These are phyloP conservation scores for Eucalyptus polyanthemos DNA, from an alignment of 345 rosid genomes.

Conservation along the genomic window DNA sequence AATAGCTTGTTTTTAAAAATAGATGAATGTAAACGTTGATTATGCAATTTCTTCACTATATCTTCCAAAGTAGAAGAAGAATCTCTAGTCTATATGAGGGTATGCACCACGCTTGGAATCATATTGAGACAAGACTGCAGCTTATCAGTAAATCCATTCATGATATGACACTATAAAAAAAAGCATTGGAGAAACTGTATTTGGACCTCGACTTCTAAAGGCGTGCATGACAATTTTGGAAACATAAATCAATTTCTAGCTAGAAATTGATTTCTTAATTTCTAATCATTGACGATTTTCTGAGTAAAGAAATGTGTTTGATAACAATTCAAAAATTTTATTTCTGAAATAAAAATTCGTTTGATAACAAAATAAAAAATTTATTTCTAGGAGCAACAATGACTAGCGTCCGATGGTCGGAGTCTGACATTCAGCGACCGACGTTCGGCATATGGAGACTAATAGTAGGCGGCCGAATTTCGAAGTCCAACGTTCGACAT, in stretches of 20 bases:
- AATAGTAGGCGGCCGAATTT: accelerated
- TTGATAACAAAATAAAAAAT: no score
- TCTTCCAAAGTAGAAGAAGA: background rate
- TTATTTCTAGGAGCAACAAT: no score
- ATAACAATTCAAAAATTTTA: no score
- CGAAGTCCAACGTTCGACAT: accelerated
- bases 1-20: background rate
- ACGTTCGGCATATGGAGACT: accelerated
- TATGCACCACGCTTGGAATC: background rate
- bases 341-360: no score
- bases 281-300: no score
- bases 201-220: background rate
- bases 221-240: no score
- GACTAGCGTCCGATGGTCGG: accelerated
- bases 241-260: no score
- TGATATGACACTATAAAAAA: background rate
- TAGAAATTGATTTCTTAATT: no score
- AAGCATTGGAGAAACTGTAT: background rate
- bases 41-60: background rate
- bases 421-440: accelerated
- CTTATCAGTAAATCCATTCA: background rate
- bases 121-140: background rate
- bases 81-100: background rate
- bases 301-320: no score
- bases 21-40: background rate